Evolutionary conservation across 257 asterid genomes (phyloP).

Genomic region (Fraxinus excelsior): DNA sequence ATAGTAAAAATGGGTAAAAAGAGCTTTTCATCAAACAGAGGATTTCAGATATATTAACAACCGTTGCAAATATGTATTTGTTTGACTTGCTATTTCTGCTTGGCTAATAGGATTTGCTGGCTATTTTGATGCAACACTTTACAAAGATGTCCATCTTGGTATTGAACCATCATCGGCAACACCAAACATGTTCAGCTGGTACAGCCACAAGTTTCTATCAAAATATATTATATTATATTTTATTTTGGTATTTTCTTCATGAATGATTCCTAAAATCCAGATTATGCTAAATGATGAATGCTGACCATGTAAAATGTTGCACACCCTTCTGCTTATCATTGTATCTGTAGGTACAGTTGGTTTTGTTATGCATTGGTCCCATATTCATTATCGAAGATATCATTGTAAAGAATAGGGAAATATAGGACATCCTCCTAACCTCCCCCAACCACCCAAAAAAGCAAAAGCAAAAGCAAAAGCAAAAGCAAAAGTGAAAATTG

Average conservation of each 20-base stretch:
- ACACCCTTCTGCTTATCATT: neutral
- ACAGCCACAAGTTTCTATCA: constrained; percentile 3
- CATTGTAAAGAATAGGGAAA: neutral
- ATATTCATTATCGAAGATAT: neutral
- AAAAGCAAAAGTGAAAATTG: neutral
- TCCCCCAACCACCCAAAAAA: neutral
- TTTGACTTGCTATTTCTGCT: constrained; percentile 15
- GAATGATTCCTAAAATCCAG: neutral
- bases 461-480: neutral
- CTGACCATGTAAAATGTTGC: neutral
- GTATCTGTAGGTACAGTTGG: neutral
- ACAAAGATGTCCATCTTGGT: constrained; percentile 94
- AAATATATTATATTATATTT: too few relatives aligned
- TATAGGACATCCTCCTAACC: neutral
- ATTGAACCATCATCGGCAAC: constrained; percentile 93
- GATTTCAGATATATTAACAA: neutral
- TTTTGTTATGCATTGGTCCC: neutral
- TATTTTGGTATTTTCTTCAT: neutral
- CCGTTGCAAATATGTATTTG: neutral
- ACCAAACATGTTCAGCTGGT: constrained; percentile 99
- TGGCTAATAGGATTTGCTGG: constrained; percentile 81
- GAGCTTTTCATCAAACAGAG: neutral
- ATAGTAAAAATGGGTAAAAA: neutral
- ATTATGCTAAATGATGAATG: neutral
- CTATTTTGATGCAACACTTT: constrained; percentile 88